These are phyloP conservation scores for Naegleria gruberi DNA, from an alignment of 208 protist species.

Conservation along the genomic window DNA sequence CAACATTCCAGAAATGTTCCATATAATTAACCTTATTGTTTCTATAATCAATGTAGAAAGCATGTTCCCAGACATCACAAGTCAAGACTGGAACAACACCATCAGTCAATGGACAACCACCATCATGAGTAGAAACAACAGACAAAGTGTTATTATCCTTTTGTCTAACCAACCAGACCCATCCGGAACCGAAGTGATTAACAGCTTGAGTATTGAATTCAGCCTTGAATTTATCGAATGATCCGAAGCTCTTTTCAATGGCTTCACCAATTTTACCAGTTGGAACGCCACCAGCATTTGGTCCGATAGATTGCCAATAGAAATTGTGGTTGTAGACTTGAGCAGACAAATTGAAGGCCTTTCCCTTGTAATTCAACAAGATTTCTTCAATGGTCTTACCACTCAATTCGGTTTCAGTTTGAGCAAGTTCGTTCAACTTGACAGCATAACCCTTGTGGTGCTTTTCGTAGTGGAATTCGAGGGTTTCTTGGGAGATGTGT, in stretches of 20 bases:
- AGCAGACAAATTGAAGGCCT: slow-evolving; percentile 75
- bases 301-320: slow-evolving; percentile 74
- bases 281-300: slow-evolving; percentile 54
- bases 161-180: slow-evolving; percentile 84
- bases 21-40: slow-evolving; percentile 78
- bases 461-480: slow-evolving; percentile 80
- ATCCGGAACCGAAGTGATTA: slow-evolving; percentile 83
- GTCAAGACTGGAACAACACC: slow-evolving; percentile 60
- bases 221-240: slow-evolving; percentile 79
- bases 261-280: slow-evolving; percentile 51
- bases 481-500: slow-evolving; percentile 60
- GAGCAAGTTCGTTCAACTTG: slow-evolving; percentile 66
- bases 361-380: slow-evolving; percentile 64
- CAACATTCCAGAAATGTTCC: slow-evolving; percentile 76
- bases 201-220: slow-evolving; percentile 68
- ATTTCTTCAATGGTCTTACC: slow-evolving; percentile 66
- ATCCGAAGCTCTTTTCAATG: slow-evolving; percentile 69
- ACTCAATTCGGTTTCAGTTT: slow-evolving; percentile 52
- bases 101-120: slow-evolving; percentile 60
- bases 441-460: slow-evolving; percentile 75
- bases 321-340: slow-evolving; percentile 87
- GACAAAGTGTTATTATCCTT: slow-evolving; percentile 61
- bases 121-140: slow-evolving; percentile 67
- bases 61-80: slow-evolving; percentile 87
- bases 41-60: slow-evolving; percentile 88